Evolutionary conservation across 169 alveolate genomes (phyloP), one percentile per base, ranked within the genome.

Genomic region (Eimeria sp.): DNA sequence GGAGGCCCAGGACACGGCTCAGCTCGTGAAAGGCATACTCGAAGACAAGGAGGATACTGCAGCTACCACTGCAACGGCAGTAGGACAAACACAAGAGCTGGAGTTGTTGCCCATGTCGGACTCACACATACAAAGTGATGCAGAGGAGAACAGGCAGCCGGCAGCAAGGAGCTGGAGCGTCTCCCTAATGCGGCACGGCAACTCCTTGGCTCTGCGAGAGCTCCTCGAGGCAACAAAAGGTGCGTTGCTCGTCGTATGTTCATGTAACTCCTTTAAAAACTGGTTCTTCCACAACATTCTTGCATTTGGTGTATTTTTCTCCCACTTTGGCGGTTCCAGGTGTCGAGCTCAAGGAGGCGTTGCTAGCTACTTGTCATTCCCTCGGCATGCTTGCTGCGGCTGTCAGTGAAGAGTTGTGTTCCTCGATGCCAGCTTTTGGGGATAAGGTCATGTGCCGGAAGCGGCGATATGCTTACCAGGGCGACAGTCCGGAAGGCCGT

Each of bases 201-300:
- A 85, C 64, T 62, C 58, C 60, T 40, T 85, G 93, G 93, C 93
- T 18, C n/a, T 85, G 71, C 78, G 62, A 23, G 82, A 85, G 93
- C 93, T 85, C 27, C 62, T 85, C 54, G 52, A 49, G 23, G 23
- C 82, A 33, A 25, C 80, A 30, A 52, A 83, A 13, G 90, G 90
- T 83, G 58, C 27, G 90, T 37, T 46, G 54, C 54, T 56, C 62
- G 6, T 16, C 49, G 52, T 49, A 6, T 71, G 54, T 6, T 71
- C 80, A 71, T 13, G 80, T 52, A 9, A 52, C 80, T 11, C 27
- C 20, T 33, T 33, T 14, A 16, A 16, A 1, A n/a, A 66, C 10
- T 14, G 43, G 3, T 71, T 14, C n/a, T 37, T 49, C 54, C n/a
- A 18, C 9, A 37, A 71, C 4, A 49, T 16, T 9, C 46, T 25